These are phyloP conservation scores for Starmerella kuoi DNA, from an alignment of 805 yeast species.

Conservation along the genomic window DNA sequence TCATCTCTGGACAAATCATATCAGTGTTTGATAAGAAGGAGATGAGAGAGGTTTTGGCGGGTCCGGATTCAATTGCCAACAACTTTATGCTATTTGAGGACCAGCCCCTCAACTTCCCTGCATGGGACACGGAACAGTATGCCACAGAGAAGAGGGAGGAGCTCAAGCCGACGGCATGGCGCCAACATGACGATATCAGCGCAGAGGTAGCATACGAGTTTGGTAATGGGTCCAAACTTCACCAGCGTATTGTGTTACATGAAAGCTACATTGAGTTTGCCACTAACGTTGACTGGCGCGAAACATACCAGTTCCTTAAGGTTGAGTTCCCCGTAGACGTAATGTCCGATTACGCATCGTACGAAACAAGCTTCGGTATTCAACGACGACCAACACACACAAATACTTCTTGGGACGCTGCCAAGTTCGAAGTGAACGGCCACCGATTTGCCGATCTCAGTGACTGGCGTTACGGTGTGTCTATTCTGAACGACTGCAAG, in stretches of 20 bases:
- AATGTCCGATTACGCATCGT: slow-evolving; percentile 62
- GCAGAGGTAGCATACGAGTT: slow-evolving; percentile 15
- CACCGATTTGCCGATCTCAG: slow-evolving; percentile 90
- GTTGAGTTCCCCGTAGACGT: slow-evolving; percentile 90
- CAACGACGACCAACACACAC: slow-evolving; percentile 88
- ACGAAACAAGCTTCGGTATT: slow-evolving; percentile 88
- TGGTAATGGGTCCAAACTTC: slow-evolving; percentile 12
- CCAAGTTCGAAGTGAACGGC: slow-evolving; percentile 89
- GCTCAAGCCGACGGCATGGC: slow-evolving; percentile 25
- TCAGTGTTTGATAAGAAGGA: slow-evolving; percentile 48
- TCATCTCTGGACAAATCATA: slow-evolving; percentile 51
- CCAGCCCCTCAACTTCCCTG: slow-evolving; percentile 81
- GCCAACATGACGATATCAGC: slow-evolving; percentile 4
- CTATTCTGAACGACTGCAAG: slow-evolving; percentile 70
- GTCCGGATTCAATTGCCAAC: slow-evolving; percentile 51
- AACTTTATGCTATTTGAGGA: slow-evolving; percentile 77
- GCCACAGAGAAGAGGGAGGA: slow-evolving; percentile 61
- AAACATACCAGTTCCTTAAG: slow-evolving; percentile 74
- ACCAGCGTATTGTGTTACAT: slow-evolving; percentile 31
- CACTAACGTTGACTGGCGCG: slow-evolving; percentile 69
- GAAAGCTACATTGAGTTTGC: slow-evolving; percentile 31
- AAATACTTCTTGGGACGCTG: slow-evolving; percentile 93
- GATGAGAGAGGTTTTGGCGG: slow-evolving; percentile 55
- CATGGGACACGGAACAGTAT: slow-evolving; percentile 95
- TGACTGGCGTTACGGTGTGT: slow-evolving; percentile 76